Base-by-base conservation (phyloP, 2,329 filamentous ascomycete genomes). In the Talaromyces rugulosus region DNA sequence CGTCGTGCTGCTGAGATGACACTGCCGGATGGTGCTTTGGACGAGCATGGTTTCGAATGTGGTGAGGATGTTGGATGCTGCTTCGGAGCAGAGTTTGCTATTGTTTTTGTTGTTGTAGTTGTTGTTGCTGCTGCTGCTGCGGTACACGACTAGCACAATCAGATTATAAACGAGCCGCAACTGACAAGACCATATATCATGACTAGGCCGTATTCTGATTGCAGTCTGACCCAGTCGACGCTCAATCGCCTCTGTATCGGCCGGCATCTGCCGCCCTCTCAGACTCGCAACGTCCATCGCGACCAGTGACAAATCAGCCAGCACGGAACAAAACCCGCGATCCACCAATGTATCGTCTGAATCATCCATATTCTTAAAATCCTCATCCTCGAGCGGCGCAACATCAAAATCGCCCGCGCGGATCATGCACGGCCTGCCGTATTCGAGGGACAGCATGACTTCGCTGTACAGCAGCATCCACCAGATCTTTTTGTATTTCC, bases 381-480 rank as follows among this genome's bases (percentile, higher is more conserved):
- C 53, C 23, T 56, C 53, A 5, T 40, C 52, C 28, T 44, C 42
- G 16, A 60, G 23, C 14, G 18, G 36, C 4, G 31, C 40, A 27
- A 56, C 28, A 40, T 60, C 52, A 3, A 56, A 56, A 30, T 56
- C 59, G 30, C 36, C 52, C 2, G 53, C 23, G 8, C 59, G 59
- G 16, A 60, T 34, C 28, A 34, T 54, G 30, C 59, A 60, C n/a
- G 59, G 59, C 30, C 59, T 18, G 27, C 59, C 59, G n/a, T 56
- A 52, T 14, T 61, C 59, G 5, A 61, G 33, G 8, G 59, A 31
- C 12, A 50, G 40, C 31, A 61, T 57, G 4, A 61, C 59, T 34
- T 61, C 59, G 28, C 59, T 57, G n/a, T 57, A 52, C 28, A 61
- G 30, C 16, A 56, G 30, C 55, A 56, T 52, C 59, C 59, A 61